Base-by-base conservation (phyloP, 352 stramenopile genomes). In the Pythium angustatum region DNA sequence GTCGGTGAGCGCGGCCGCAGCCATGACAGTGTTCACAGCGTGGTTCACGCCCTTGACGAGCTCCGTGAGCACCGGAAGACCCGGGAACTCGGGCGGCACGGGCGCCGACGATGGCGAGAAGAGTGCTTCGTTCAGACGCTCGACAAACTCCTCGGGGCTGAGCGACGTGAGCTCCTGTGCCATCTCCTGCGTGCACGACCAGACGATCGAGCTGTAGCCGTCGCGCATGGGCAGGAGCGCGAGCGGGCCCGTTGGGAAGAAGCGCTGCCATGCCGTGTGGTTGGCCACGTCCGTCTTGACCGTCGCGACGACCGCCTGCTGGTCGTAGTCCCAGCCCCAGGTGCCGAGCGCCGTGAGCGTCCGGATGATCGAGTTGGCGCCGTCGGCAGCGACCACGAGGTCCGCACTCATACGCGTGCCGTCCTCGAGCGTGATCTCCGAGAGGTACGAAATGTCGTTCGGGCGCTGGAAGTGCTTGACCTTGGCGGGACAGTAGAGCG, bases 291-390 rank as follows among this genome's bases (percentile, higher is more conserved):
- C 84, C 4, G 83, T 95, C 78, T 93, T 94, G 61, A 98, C 86
- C 12, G 89, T 97, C 5, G 85, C 85, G n/a, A 98, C 92, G 21
- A 97, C 81, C 0, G 90, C 92, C 53, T 95, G 79, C 64, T 98
- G 92, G 68, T 96, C 90, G 72, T 98, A 98, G 62, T 93, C 84
- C 90, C 89, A 97, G 47, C 90, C 92, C 84, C 87, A 98, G 5
- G 87, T 96, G 58, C 83, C 81, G 19, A 98, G 76, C 9, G 85
- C 88, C 56, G 88, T 87, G 40, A 97, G 74, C 65, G 81, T 85
- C 49, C 90, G 87, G 48, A 94, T 79, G 69, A 94, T 89, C 65
- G 90, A 98, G 70, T 93, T 91, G 58, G 83, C 88, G 44, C 91
- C 91, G 58, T 98, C 91, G 8, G 90, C 89, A 5, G 87, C 91